Base-by-base conservation (phyloP, 2,329 filamentous ascomycete species). In the Chrysosporium keratinophilum region DNA sequence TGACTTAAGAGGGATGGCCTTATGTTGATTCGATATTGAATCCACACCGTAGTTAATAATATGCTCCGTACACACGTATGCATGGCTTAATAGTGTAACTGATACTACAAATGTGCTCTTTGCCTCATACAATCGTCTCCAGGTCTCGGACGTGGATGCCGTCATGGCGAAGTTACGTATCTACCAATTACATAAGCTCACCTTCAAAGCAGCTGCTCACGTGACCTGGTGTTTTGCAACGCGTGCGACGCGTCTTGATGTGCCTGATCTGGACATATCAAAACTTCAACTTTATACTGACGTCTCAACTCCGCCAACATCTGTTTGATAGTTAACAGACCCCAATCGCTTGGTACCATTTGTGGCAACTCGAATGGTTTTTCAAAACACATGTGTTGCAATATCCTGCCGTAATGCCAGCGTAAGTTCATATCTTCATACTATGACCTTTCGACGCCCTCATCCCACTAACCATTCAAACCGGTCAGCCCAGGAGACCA, bases 401-500 rank as follows among this genome's bases (percentile, higher is more conserved):
- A 23, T n/a, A 1, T 7, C n/a, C 15, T 41, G n/a, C 9, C 50
- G 51, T 17, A n/a, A 76, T 76, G 74, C 74, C 74, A 64, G 73
- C 72, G 74, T 76, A 67, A 66, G 72, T 61, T 39, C 14, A 14
- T 12, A 31, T 28, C n/a, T n/a, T n/a, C 39, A 2, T 44, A 6
- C 41, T 28, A 28, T 4, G 23, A 28, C 23, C 3, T 28, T 4
- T 28, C 7, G 3, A 28, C 23, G 7, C 23, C 23, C 23, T 28
- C 23, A 28, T 28, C 23, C 35, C 19, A 19, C 43, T 48, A 19
- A 42, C 9, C 46, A 33, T 15, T 12, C 17, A 56, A 3, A 43
- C 40, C 46, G 44, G 50, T 39, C 59, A 88, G 84, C 61, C 78
- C 82, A 61, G 84, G 84, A 66, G 82, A 85, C 64, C 84, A 88